A percentile compares a stretch with the other conserved stretches of the same genome.
These are phyloP conservation scores for Penicillium freii DNA, from an alignment of 2,329 filamentous ascomycete genomes.

Conservation along the genomic window DNA sequence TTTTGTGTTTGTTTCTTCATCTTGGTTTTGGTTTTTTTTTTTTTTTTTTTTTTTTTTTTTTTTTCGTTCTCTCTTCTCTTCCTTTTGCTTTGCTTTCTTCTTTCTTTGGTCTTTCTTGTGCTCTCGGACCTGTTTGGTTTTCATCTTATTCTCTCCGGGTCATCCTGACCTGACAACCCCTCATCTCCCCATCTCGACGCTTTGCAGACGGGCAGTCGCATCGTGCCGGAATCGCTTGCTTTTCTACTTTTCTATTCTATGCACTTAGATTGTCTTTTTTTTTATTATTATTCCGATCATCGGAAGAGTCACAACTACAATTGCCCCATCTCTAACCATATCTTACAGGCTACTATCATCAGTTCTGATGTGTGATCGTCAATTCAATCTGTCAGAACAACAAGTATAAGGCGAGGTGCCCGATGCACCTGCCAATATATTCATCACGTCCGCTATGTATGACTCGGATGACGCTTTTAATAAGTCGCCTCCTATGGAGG, in stretches of 20 bases:
- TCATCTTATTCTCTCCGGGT: background rate
- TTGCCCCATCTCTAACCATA: background rate
- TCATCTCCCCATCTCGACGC: constrained; percentile 5
- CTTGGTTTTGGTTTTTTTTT: background rate
- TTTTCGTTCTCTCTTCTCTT: background rate
- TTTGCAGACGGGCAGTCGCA: constrained; percentile 3
- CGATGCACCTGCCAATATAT: constrained; percentile 13
- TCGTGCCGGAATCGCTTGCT: background rate
- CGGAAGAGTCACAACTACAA: background rate
- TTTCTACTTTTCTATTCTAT: background rate
- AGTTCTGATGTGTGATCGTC: constrained; percentile 6
- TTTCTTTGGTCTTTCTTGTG: background rate
- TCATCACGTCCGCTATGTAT: constrained; percentile 41
- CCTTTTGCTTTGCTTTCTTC: background rate
- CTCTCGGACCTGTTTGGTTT: background rate
- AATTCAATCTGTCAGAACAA: background rate
- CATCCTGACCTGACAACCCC: constrained; percentile 2
- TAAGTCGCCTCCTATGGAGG: constrained; percentile 39
- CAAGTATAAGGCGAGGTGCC: constrained; percentile 5
- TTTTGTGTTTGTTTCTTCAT: background rate
- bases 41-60: background rate
- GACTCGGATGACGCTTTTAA: constrained; percentile 42
- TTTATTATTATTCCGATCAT: background rate
- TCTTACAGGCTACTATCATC: background rate
- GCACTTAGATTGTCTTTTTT: background rate